Percentiles rank a stretch among this genome's conserved stretches.
Evolutionary conservation across 2,329 filamentous ascomycete species (phyloP).

Genomic region (Phyllosticta capitalensis): DNA sequence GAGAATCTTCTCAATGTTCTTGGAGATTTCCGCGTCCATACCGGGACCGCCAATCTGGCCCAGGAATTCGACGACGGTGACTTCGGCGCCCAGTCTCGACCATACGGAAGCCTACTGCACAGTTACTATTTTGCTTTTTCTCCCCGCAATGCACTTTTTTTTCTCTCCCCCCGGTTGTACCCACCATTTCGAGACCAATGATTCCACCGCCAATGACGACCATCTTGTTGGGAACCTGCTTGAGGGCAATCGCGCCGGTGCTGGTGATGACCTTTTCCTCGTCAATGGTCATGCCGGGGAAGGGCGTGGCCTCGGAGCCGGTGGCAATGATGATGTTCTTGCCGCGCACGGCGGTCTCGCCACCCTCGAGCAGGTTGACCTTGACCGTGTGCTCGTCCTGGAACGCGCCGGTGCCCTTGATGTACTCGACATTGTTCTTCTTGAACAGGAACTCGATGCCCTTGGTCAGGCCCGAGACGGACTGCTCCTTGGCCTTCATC

Average conservation of each 20-base stretch:
- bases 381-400: constrained; percentile 84
- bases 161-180: constrained; percentile 20
- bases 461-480: constrained; percentile 82
- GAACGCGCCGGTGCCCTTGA: constrained; percentile 87
- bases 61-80: constrained; percentile 95
- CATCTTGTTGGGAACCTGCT: constrained; percentile 92
- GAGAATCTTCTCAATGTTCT: constrained; percentile 83
- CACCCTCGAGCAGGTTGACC: constrained; percentile 82
- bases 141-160: not conserved
- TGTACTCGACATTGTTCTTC: constrained; percentile 98
- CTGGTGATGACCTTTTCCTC: constrained; percentile 97
- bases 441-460: constrained; percentile 97
- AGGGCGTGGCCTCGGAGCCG: constrained; percentile 88
- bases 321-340: constrained; percentile 99
- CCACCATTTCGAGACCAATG: constrained; percentile 94
- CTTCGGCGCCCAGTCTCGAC: constrained; percentile 86
- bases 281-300: constrained; percentile 90
- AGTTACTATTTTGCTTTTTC: constrained; percentile 17
- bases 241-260: constrained; percentile 83
- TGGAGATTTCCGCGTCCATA: constrained; percentile 92
- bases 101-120: constrained; percentile 65
- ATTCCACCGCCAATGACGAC: constrained; percentile 97
- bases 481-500: constrained; percentile 98
- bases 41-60: constrained; percentile 94
- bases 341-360: constrained; percentile 73